Percentiles rank a stretch among this genome's conserved stretches.
These are phyloP conservation scores for Entomortierella beljakovae DNA, from an alignment of 192 early-diverging fungal species.

Conservation along the genomic window DNA sequence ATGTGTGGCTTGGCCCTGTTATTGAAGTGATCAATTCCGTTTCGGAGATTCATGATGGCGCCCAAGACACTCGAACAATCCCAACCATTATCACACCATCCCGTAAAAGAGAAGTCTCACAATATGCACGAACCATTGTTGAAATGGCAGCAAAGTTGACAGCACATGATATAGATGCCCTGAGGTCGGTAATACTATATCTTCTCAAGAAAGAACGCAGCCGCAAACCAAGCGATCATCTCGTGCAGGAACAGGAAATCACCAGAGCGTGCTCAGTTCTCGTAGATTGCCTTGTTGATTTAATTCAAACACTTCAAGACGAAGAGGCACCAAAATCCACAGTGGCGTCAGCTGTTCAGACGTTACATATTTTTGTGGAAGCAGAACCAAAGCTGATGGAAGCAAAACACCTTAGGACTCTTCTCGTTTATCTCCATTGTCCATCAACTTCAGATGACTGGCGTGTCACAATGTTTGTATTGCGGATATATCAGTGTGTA, in stretches of 20 bases:
- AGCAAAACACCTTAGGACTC: conserved; percentile 23
- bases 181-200: conserved; percentile 20
- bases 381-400: conserved; percentile 23
- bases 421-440: conserved; percentile 39
- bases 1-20: conserved; percentile 31
- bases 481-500: conserved; percentile 31
- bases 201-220: conserved; percentile 24
- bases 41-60: not conserved
- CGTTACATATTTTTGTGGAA: conserved; percentile 28
- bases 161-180: conserved; percentile 15
- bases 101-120: conserved; percentile 29
- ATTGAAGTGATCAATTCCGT: conserved; percentile 1
- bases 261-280: conserved; percentile 19
- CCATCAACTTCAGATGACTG: conserved; percentile 33
- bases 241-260: conserved; percentile 11
- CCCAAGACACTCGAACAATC: not conserved
- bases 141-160: conserved; percentile 34
- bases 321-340: conserved; percentile 33
- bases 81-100: conserved; percentile 1
- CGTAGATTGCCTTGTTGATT: conserved; percentile 38
- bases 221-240: not conserved
- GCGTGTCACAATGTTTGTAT: conserved; percentile 46
- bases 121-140: conserved; percentile 13
- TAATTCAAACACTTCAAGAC: conserved; percentile 40
- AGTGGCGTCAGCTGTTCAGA: conserved; percentile 27